These are phyloP conservation scores for Russula dissimulans DNA, from an alignment of 768 basidiomycete species.

Conservation along the genomic window DNA sequence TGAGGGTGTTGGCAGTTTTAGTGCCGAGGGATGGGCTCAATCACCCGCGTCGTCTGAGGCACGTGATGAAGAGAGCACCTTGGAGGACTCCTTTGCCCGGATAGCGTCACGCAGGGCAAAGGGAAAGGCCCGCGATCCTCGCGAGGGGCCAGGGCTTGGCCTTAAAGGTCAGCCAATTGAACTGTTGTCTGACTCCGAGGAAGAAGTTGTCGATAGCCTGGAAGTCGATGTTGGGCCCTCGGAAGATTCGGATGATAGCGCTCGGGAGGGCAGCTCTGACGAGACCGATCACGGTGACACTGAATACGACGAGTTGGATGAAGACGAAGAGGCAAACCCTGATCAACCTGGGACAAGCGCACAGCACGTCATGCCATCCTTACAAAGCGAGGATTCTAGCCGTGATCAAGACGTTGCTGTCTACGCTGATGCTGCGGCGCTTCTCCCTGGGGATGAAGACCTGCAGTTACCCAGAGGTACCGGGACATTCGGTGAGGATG, in stretches of 20 bases:
- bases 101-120: slow-evolving; percentile 37
- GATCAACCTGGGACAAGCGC: slow-evolving; percentile 17
- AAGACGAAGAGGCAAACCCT: slow-evolving; percentile 16
- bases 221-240: slow-evolving; percentile 20
- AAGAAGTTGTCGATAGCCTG: slow-evolving; percentile 26
- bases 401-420: slow-evolving; percentile 27
- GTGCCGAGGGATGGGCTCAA: slow-evolving; percentile 8
- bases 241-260: slow-evolving; percentile 45
- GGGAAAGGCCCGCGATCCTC: slow-evolving; percentile 54
- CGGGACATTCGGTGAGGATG: not conserved
- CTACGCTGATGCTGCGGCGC: slow-evolving; percentile 15
- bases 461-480: not conserved
- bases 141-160: slow-evolving; percentile 48
- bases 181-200: slow-evolving; percentile 31
- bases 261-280: slow-evolving; percentile 19
- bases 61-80: slow-evolving; percentile 26
- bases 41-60: slow-evolving; percentile 21
- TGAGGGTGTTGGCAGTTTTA: slow-evolving; percentile 5
- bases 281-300: slow-evolving; percentile 18
- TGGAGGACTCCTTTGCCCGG: slow-evolving; percentile 52
- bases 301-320: slow-evolving; percentile 20
- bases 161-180: slow-evolving; percentile 40
- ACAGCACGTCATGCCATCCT: not conserved
- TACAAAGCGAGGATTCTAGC: slow-evolving; percentile 20
- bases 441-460: slow-evolving; percentile 13